Conservation (phyloP, 2,329 filamentous ascomycete species). For the Rugonectria rugulosa region DNA sequence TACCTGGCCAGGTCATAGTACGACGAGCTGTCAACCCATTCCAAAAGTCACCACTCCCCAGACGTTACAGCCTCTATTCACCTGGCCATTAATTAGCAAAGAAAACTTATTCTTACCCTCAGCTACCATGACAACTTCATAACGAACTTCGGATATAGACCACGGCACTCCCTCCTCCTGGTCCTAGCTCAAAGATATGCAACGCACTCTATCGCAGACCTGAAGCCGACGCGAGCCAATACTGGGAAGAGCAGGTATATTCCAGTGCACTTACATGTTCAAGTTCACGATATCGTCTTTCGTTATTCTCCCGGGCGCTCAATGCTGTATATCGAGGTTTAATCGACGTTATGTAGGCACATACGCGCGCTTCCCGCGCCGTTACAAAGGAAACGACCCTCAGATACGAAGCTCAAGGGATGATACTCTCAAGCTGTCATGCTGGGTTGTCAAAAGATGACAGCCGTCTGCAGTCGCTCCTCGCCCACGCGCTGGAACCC, state of each 20-base stretch:
- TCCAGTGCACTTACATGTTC: constrained; percentile 43
- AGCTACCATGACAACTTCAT: constrained; percentile 48
- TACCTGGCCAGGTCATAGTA: no score
- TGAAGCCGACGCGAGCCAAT: constrained; percentile 34
- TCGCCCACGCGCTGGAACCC: no score
- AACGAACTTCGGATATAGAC: constrained; percentile 48
- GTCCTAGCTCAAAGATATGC: constrained; percentile 47
- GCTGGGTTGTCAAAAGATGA: no score
- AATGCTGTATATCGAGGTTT: constrained; percentile 46
- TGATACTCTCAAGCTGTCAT: no score
- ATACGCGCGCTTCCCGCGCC: constrained; percentile 48
- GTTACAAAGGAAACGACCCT: no score
- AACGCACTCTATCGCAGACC: constrained; percentile 43
- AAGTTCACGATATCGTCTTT: constrained; percentile 42
- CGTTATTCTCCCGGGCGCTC: constrained; percentile 46
- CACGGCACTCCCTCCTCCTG: constrained; percentile 49
- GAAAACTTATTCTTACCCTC: no score
- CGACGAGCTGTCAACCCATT: no score
- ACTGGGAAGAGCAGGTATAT: constrained; percentile 37
- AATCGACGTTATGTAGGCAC: no score
- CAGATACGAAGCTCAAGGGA: no score
- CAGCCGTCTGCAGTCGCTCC: no score
- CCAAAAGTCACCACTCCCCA: no score
- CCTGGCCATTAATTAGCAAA: no score
- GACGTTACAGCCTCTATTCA: constrained; percentile 50